phyloP scores from a whole-genome alignment of 371 early-diverging fungal species.

The Mortierella polycephala region DNA sequence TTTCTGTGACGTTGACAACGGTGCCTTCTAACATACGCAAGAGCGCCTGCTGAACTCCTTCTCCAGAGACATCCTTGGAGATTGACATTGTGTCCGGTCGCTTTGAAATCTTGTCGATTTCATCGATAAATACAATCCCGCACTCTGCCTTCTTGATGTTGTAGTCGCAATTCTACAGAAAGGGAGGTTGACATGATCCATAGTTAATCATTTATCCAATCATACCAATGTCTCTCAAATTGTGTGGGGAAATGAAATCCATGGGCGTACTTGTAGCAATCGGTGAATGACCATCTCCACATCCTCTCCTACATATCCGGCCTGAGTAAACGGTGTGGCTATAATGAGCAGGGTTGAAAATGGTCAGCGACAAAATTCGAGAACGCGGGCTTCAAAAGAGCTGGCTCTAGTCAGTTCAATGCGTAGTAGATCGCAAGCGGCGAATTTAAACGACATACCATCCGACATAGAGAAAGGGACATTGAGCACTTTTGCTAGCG shows the following conservation, averaged over 20 bases:
- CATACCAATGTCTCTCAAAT: too few species aligned
- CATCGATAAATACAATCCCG: constrained; percentile 95
- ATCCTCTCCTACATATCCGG: constrained; percentile 96
- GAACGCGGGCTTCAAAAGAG: neutral
- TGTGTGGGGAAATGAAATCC: neutral
- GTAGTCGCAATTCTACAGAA: constrained; percentile 79
- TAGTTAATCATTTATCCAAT: neutral
- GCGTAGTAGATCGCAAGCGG: neutral
- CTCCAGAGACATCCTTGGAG: constrained; percentile 93
- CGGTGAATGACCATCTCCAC: constrained; percentile 90
- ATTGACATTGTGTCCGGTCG: constrained; percentile 79
- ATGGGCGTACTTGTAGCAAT: constrained; percentile 72
- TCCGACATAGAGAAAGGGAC: constrained; percentile 95
- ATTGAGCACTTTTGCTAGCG: constrained; percentile 84
- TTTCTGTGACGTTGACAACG: constrained; percentile 85
- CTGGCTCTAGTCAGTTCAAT: neutral
- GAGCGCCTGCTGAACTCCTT: constrained; percentile 92
- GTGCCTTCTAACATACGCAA: constrained; percentile 93
- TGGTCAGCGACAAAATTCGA: neutral
- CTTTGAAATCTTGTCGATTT: constrained; percentile 90
- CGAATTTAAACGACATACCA: constrained; percentile 50
- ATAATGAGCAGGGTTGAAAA: neutral
- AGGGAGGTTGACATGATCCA: neutral
- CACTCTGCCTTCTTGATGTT: constrained; percentile 88
- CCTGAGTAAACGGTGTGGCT: constrained; percentile 91